Base-by-base conservation (phyloP, 495 filamentous ascomycete species). In the Penicillium bovifimosum region DNA sequence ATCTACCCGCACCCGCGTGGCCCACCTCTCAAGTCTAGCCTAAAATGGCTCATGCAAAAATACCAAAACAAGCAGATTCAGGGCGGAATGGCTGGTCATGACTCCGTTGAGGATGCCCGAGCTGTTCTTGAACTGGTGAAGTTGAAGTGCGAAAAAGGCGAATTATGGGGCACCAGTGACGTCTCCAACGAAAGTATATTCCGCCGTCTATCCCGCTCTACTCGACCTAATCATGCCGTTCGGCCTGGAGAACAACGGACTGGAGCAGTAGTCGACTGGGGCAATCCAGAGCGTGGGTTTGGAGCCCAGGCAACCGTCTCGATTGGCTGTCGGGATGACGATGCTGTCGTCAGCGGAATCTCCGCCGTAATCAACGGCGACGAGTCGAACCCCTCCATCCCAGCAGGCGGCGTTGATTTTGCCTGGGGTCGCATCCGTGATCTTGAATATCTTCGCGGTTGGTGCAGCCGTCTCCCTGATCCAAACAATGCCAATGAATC, bases 121-220 rank as follows among this genome's bases (percentile, higher is more conserved):
- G 90, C 93, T 3, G 91, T 88, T 50, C 80, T 98, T 13, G 95
- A 98, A 56, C 83, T 98, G 1, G 82, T 96, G 9, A 96, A 92
- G 63, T 83, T 88, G 65, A 98, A 98, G 66, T 96, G 95, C 64
- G 90, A 96, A 60, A 90, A 87, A 60, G 93, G 95, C 35, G 84
- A 83, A 41, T 69, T 71, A 29, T 98, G 91, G 85, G 93, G 89
- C 8, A 86, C 84, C 0, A 80, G 77, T 44, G 90, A 91, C 18
- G 73, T 79, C 5, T 83, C 79, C 35, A 82, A 80, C 17, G 93
- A 98, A 64, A 86, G 86, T 47, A 85, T 98, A 33, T 97, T 96
- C 76, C 88, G 84, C 56, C 82, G 95, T 2, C 74, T 98, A 5
- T 76, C 72, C 0, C 78, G 91, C 3, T 69, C 78, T 7, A 76